phyloP scores from a whole-genome alignment of 2,329 filamentous ascomycete species.

The Cladosporium oxysporum region DNA sequence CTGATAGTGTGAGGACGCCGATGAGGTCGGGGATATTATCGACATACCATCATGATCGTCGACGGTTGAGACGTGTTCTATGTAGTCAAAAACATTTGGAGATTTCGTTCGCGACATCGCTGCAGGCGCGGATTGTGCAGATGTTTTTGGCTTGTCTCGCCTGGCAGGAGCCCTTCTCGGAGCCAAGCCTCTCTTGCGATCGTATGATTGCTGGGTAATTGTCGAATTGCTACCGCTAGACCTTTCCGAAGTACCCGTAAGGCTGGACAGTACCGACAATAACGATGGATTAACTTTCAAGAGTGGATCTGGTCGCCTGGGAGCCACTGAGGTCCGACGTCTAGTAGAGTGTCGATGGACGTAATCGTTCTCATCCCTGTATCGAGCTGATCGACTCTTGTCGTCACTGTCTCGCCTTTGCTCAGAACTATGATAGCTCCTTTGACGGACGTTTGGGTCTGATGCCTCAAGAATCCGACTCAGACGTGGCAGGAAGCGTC shows the following conservation, averaged over 20 bases:
- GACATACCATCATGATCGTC: constrained; percentile 29
- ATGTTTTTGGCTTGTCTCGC: constrained; percentile 23
- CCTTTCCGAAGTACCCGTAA: constrained; percentile 43
- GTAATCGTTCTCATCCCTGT: constrained; percentile 25
- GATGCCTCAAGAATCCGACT: constrained; percentile 44
- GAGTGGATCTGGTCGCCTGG: constrained; percentile 35
- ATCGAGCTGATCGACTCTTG: constrained; percentile 16
- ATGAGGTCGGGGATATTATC: constrained; percentile 28
- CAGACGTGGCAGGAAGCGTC: constrained; percentile 43
- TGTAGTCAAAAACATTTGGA: constrained; percentile 35
- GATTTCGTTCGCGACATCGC: constrained; percentile 23
- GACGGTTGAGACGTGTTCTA: constrained; percentile 27
- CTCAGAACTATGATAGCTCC: constrained; percentile 1
- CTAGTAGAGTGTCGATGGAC: constrained; percentile 33
- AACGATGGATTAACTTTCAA: constrained; percentile 44
- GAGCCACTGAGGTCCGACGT: constrained; percentile 36
- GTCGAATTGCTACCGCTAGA: constrained; percentile 51
- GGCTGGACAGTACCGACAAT: constrained; percentile 44
- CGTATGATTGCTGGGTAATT: constrained; percentile 47
- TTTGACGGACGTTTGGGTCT: constrained; percentile 21
- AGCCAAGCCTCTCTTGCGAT: constrained; percentile 31
- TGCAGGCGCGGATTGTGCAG: background rate
- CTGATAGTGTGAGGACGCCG: constrained; percentile 35
- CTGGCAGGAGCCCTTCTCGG: background rate
- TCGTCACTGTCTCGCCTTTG: constrained; percentile 14